phyloP scores from a whole-genome alignment of 768 basidiomycete species.

The Neoboletus brunneissimus region DNA sequence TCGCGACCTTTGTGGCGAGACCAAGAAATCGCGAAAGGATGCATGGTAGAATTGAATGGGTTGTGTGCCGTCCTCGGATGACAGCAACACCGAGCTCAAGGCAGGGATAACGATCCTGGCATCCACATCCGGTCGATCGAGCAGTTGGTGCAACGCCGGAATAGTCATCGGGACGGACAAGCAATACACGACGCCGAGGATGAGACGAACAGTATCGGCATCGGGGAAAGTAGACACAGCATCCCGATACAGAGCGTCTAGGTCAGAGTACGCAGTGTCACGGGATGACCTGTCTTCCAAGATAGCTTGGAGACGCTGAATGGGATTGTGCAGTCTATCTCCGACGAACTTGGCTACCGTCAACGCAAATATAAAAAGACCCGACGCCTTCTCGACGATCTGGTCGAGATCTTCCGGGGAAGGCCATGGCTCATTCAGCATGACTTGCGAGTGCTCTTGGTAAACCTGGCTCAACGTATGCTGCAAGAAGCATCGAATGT shows the following conservation, averaged over 20 bases:
- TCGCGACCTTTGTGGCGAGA: constrained; percentile 13
- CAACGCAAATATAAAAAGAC: too few relatives aligned
- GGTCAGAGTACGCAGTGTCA: constrained; percentile 8
- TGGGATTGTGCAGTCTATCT: too few relatives aligned
- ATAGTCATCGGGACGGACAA: constrained; percentile 15
- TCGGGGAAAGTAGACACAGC: constrained; percentile 17
- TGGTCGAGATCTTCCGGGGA: too few relatives aligned
- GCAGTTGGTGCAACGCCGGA: constrained; percentile 7
- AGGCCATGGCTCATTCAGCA: too few relatives aligned
- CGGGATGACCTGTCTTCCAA: too few relatives aligned
- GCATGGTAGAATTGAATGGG: constrained; percentile 22
- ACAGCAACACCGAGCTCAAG: constrained; percentile 14
- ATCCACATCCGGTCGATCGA: constrained; percentile 13
- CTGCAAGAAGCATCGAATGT: too few relatives aligned
- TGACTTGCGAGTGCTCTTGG: too few relatives aligned
- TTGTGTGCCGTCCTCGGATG: constrained; percentile 12
- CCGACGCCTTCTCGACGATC: too few relatives aligned
- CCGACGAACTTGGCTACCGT: too few relatives aligned
- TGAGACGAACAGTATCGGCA: constrained; percentile 13
- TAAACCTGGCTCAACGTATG: too few relatives aligned
- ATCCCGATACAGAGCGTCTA: constrained; percentile 15
- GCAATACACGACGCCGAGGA: constrained; percentile 19
- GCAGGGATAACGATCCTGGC: constrained; percentile 19
- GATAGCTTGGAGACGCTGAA: too few relatives aligned
- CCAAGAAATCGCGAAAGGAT: constrained; percentile 19